Base-by-base conservation (phyloP, 1,284 basidiomycete genomes). In the Xerocomus alliaceus region DNA sequence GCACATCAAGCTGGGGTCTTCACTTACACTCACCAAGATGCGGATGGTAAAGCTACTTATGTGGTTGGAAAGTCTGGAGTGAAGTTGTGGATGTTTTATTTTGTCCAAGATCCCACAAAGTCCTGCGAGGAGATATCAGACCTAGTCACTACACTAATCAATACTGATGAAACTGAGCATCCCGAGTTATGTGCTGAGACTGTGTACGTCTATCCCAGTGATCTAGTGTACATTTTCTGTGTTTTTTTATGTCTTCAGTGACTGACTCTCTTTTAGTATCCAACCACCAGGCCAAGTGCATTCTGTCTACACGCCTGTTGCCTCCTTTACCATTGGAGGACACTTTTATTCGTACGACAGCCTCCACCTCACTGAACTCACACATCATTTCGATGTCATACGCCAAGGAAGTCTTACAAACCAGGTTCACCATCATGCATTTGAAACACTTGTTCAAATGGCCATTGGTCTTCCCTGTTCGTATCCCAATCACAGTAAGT, bases 281-380 rank as follows among this genome's bases (percentile, higher is more conserved):
- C 54, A 56, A 47, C 35, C 22, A 3, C 54, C 54, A 1, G 11
- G 29, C 20, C 54, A 56, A 18, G 29, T 56, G 5, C 54, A 56
- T 48, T 47, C 35, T 0, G 46, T 47, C 4, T 56, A 56, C 22
- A 56, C 22, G 0, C 46, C 54, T 13, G n/a, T 39, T 9, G 20
- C 45, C 34, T 49, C 46, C 1, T 56, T 42, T 18, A 42, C 54
- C 7, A 41, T 41, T 12, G n/a, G 54, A 2, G 29, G 54, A 13
- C 37, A 56, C 18, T 56, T 56, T 15, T 56, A 56, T 42, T 42
- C 47, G 3, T 56, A 32, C 10, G 28, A 56, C n/a, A 24, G n/a
- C 22, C n/a, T 29, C 37, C 54, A 56, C n/a, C 35, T 49, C 7
- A 56, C 46, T 4, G 11, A 56, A 8, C 28, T 56, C 10, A 13